phyloP scores from a whole-genome alignment of 495 filamentous ascomycete genomes.

The Podospora pseudoanserina region DNA sequence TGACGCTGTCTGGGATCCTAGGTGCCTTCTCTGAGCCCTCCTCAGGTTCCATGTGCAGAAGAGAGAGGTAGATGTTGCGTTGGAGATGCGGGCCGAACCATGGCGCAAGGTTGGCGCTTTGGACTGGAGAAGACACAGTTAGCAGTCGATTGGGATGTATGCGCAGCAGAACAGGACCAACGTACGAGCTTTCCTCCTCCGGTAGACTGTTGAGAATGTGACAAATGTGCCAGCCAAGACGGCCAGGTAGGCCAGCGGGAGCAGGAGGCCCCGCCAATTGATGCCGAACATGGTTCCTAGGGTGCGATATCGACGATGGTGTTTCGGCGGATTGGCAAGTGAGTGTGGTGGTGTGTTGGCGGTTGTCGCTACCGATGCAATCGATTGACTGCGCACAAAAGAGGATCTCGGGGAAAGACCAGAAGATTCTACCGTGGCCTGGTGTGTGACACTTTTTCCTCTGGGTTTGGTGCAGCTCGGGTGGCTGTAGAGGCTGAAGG shows the following conservation, averaged over 20 bases:
- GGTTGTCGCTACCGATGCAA: background rate
- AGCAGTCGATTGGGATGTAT: background rate
- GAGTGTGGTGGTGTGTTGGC: background rate
- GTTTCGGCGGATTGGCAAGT: background rate
- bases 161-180: constrained; percentile 20
- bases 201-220: constrained; percentile 88
- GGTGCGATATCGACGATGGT: background rate
- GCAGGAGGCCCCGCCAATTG: constrained; percentile 74
- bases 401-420: background rate
- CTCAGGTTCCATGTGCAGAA: constrained; percentile 79
- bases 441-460: background rate
- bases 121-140: constrained; percentile 43
- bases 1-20: constrained; percentile 75
- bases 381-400: background rate
- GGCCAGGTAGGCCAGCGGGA: constrained; percentile 82
- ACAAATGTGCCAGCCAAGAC: constrained; percentile 82
- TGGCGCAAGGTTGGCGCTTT: constrained; percentile 76
- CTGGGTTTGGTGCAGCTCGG: background rate
- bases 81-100: constrained; percentile 90
- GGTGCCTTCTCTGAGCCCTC: constrained; percentile 63
- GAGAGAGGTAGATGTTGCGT: constrained; percentile 89
- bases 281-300: constrained; percentile 51
- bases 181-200: constrained; percentile 86
- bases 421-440: constrained; percentile 8
- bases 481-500: constrained; percentile 4